Evolutionary conservation across 2,329 filamentous ascomycete genomes (phyloP), one percentile per base, ranked within the genome.

Genomic region (Sarocladium brachiariae): DNA sequence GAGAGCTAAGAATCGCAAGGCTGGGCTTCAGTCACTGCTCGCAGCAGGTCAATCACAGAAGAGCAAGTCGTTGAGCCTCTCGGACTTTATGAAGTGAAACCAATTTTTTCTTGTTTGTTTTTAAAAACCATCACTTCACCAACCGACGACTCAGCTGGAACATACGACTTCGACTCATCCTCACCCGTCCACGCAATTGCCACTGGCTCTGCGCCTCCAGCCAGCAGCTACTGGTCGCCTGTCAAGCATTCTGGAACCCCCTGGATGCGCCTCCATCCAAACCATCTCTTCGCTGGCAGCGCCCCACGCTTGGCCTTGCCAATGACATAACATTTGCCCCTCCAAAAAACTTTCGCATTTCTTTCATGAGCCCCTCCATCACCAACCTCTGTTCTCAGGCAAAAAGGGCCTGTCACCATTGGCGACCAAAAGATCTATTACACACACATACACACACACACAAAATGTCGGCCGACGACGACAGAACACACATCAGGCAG

Each of bases 21-120:
- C 80, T 30, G 81, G 80, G 1, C 68, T 87, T n/a, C 79, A 84
- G 61, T 81, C 82, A 48, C 63, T 87, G 35, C 68, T 87, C n/a
- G 73, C 67, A 4, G 62, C 74, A 45, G 77, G 80, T 55, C 71
- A 70, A 45, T 68, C 66, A 59, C 70, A 71, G 49, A 71, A 70
- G 58, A 58, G 68, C 4, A 58, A 69, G 11, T 68, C 60, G 35
- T 62, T 82, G 25, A 80, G 74, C 54, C 70, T 83, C n/a, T 69
- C 75, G 25, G 75, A 80, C 60, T 81, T 81, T 55, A 73, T 77
- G 70, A 68, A 69, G 30, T 49, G 46, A 49, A 7, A 13, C 7
- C 7, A 30, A 30, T 13, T 30, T n/a, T n/a, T n/a, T n/a, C n/a
- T n/a, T n/a, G n/a, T n/a, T n/a, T n/a, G n/a, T n/a, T n/a, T n/a